A percentile compares a stretch with the other conserved stretches of the same genome.
These are phyloP conservation scores for Psilocybe cyanescens DNA, from an alignment of 768 basidiomycete genomes.

Conservation along the genomic window DNA sequence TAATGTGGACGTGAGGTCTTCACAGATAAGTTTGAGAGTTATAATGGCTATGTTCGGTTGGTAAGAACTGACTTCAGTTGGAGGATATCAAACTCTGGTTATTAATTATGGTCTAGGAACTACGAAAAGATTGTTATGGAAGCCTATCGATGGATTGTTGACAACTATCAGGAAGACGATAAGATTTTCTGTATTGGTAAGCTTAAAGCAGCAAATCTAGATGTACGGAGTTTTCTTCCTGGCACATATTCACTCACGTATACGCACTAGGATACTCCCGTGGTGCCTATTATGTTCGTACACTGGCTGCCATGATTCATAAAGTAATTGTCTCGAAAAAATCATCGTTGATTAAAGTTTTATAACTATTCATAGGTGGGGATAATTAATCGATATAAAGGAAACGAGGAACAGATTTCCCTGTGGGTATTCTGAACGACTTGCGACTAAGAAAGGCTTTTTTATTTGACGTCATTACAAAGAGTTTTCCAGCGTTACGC, in stretches of 20 bases:
- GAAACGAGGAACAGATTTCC: slow-evolving; percentile 38
- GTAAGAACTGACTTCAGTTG: background rate
- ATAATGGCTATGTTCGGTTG: slow-evolving; percentile 1
- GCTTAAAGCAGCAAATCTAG: background rate
- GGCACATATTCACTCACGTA: too few species aligned
- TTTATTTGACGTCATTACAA: background rate
- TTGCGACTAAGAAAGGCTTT: background rate
- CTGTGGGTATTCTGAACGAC: background rate
- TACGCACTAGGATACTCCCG: slow-evolving; percentile 45
- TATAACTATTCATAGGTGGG: slow-evolving; percentile 35
- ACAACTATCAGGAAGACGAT: slow-evolving; percentile 41
- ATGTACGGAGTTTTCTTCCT: background rate
- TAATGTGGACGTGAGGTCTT: too few species aligned
- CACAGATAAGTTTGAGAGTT: too few species aligned
- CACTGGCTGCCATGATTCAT: slow-evolving; percentile 46
- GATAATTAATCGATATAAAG: slow-evolving; percentile 32
- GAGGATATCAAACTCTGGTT: background rate
- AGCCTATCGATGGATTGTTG: slow-evolving; percentile 47
- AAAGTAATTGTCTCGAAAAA: slow-evolving; percentile 23
- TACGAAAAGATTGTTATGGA: slow-evolving; percentile 35
- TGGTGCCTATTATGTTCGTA: slow-evolving; percentile 50
- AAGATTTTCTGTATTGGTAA: slow-evolving; percentile 44
- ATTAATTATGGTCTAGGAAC: slow-evolving; percentile 24
- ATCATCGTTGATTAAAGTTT: too few species aligned
- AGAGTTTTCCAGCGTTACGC: background rate